phyloP scores from a whole-genome alignment of 2,329 filamentous ascomycete genomes.

The Microdochium paspali region DNA sequence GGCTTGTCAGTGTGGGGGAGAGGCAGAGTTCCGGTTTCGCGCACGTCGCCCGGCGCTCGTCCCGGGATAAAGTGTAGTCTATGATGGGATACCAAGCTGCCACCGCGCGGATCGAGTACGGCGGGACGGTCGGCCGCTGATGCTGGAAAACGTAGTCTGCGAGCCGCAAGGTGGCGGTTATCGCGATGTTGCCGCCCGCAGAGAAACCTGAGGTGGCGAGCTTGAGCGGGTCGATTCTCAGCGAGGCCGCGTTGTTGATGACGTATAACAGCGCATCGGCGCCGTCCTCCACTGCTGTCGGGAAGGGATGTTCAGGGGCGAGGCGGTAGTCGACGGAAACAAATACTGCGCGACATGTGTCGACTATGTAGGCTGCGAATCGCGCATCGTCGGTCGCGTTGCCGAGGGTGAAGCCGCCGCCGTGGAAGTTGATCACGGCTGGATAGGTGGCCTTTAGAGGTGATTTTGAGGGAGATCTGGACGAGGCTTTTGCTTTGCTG shows the following conservation, averaged over 20 bases:
- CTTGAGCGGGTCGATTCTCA: constrained; percentile 44
- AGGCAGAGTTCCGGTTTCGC: constrained; percentile 47
- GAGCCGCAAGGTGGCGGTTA: constrained; percentile 28
- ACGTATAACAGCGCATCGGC: constrained; percentile 56
- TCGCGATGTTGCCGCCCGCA: constrained; percentile 47
- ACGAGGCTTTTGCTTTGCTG: too few relatives aligned
- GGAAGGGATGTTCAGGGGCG: constrained; percentile 55
- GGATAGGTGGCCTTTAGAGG: constrained; percentile 25
- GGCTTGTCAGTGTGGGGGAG: constrained; percentile 45
- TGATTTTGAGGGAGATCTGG: too few relatives aligned
- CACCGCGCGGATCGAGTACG: constrained; percentile 39
- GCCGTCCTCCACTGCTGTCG: constrained; percentile 55
- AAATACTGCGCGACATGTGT: constrained; percentile 45
- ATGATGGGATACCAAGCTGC: constrained; percentile 53
- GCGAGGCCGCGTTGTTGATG: constrained; percentile 41
- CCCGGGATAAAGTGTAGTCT: constrained; percentile 49
- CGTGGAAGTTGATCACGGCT: constrained; percentile 57
- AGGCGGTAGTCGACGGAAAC: constrained; percentile 61
- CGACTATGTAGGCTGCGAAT: constrained; percentile 45
- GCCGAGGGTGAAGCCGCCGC: constrained; percentile 57
- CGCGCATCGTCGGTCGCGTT: constrained; percentile 53
- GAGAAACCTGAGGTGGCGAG: constrained; percentile 56
- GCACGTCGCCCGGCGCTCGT: constrained; percentile 44
- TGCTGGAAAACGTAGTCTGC: constrained; percentile 13
- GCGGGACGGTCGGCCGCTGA: constrained; percentile 19